phyloP scores from a whole-genome alignment of 495 filamentous ascomycete species.

The Haplographium delicatum region DNA sequence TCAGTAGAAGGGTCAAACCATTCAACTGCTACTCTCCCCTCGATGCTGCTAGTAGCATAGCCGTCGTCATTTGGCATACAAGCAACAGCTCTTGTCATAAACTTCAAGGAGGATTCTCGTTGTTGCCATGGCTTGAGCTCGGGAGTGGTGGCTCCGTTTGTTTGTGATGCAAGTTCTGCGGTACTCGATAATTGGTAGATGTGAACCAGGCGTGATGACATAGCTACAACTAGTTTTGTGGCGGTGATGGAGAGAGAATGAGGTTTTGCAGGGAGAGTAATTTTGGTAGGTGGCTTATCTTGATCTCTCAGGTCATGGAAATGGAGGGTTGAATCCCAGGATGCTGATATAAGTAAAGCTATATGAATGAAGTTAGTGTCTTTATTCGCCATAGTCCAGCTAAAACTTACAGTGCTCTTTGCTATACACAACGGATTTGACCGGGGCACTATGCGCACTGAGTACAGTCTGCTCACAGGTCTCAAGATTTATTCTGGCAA shows the following conservation, averaged over 20 bases:
- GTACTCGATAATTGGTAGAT: conserved; percentile 85
- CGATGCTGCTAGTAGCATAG: conserved; percentile 83
- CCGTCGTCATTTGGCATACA: conserved; percentile 95
- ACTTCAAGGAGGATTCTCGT: conserved; percentile 87
- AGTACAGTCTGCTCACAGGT: conserved; percentile 68
- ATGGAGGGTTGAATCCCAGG: conserved; percentile 90
- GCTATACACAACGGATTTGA: conserved; percentile 79
- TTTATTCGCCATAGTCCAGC: too few relatives aligned
- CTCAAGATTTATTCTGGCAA: conserved; percentile 61
- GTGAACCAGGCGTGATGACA: conserved; percentile 85
- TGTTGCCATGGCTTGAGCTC: conserved; percentile 79
- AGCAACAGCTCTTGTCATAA: conserved; percentile 88
- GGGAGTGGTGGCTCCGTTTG: conserved; percentile 31
- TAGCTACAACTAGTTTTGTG: conserved; percentile 86
- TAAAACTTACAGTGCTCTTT: conserved; percentile 54
- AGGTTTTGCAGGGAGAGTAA: conserved; percentile 74
- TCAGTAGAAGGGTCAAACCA: conserved; percentile 88
- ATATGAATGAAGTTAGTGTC: too few relatives aligned
- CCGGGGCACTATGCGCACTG: conserved; percentile 71
- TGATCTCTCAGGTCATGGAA: conserved; percentile 57
- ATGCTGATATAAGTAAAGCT: conserved; percentile 74
- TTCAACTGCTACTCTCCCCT: conserved; percentile 91
- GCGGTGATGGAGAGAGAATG: conserved; percentile 78
- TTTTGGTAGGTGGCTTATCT: conserved; percentile 42
- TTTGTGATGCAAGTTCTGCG: conserved; percentile 44